phyloP scores from a whole-genome alignment of 345 rosid genomes.

The Fremontodendron californicum region DNA sequence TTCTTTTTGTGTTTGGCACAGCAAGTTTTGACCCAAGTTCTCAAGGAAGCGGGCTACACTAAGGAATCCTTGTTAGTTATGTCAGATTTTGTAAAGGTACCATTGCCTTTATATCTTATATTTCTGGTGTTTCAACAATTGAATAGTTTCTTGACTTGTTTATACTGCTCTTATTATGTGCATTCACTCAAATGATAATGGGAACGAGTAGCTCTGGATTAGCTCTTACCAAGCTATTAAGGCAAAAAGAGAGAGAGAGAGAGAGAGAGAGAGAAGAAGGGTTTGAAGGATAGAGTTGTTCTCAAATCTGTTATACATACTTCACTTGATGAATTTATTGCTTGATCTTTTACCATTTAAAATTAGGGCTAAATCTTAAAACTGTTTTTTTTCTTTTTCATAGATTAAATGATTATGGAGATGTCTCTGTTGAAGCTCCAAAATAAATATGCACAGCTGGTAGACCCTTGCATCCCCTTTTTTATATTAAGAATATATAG shows the following conservation, averaged over 20 bases:
- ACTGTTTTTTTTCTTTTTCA: background rate
- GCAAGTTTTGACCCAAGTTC: slow-evolving; percentile 68
- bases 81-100: slow-evolving; percentile 70
- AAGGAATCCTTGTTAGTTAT: slow-evolving; percentile 51
- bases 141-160: background rate
- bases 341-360: background rate
- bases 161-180: background rate
- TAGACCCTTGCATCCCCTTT: background rate
- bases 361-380: background rate
- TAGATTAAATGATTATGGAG: background rate
- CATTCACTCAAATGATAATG: background rate
- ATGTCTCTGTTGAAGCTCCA: background rate
- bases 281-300: background rate
- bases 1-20: slow-evolving; percentile 31
- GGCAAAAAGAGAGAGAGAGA: too few species aligned
- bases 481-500: background rate
- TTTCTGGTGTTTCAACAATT: background rate
- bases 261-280: background rate
- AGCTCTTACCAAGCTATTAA: background rate
- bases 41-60: slow-evolving; percentile 72
- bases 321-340: background rate
- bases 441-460: background rate
- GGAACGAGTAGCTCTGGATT: background rate
- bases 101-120: background rate
- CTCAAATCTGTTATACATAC: background rate